These are phyloP conservation scores for Yarrowia sp. DNA, from an alignment of 805 yeast species.

Conservation along the genomic window DNA sequence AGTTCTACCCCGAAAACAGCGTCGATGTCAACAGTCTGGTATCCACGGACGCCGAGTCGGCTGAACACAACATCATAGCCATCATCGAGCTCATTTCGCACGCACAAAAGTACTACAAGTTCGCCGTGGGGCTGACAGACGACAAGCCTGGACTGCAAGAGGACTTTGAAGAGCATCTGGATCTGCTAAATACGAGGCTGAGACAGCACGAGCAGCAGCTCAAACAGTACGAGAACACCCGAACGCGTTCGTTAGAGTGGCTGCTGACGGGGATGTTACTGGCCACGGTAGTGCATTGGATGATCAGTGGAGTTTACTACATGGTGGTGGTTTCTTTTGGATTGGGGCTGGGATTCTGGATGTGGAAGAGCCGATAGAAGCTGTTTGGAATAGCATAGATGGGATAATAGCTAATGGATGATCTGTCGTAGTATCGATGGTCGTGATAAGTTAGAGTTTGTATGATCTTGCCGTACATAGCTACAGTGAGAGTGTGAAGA, in stretches of 20 bases:
- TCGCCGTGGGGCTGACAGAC: not conserved
- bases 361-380: not conserved
- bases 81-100: not conserved
- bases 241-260: slow-evolving; percentile 2
- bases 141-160: not conserved
- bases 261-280: not conserved
- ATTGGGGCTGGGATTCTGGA: not conserved
- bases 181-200: not conserved
- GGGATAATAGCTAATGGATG: not conserved
- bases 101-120: not conserved
- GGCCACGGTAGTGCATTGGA: not conserved
- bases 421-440: not conserved
- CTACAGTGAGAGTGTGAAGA: no score
- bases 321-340: not conserved
- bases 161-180: not conserved
- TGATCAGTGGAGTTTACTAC: not conserved
- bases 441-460: no score
- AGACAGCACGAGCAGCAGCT: not conserved
- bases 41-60: not conserved
- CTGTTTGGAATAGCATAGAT: not conserved
- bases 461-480: no score
- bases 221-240: not conserved
- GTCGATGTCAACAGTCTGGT: slow-evolving; percentile 3
- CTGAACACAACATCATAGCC: slow-evolving; percentile 1
- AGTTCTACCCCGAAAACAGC: slow-evolving; percentile 8